Percentiles rank a stretch among this genome's conserved stretches.
Conservation (phyloP, 768 basidiomycete species). For the Pleurotus cornucopiae region DNA sequence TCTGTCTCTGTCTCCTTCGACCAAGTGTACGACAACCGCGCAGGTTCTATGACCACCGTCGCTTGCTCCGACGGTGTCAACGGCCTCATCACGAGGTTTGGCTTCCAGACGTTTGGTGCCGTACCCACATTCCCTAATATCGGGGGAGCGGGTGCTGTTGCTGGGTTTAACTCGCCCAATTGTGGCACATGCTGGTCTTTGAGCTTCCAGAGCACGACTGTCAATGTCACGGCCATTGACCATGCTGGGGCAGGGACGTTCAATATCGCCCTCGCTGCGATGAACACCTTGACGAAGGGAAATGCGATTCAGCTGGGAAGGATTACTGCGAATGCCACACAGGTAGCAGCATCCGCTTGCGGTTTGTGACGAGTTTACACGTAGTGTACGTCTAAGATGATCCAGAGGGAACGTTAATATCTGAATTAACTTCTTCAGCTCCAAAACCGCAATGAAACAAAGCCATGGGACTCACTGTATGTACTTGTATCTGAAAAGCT, state of each 20-base stretch:
- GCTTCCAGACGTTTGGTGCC: constrained; percentile 44
- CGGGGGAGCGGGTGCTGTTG: constrained; percentile 49
- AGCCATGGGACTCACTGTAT: no score
- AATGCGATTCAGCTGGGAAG: constrained; percentile 44
- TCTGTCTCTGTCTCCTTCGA: constrained; percentile 36
- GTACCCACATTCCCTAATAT: constrained; percentile 59
- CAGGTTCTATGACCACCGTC: constrained; percentile 34
- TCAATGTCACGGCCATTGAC: constrained; percentile 53
- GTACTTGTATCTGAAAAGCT: no score
- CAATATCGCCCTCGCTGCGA: constrained; percentile 47
- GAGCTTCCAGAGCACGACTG: constrained; percentile 35
- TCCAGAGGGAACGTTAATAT: not conserved
- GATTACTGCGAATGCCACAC: constrained; percentile 35
- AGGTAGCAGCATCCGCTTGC: constrained; percentile 45
- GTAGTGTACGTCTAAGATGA: not conserved
- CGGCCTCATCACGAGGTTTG: constrained; percentile 39
- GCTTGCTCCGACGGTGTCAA: constrained; percentile 46
- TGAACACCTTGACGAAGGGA: constrained; percentile 48
- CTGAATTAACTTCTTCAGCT: not conserved
- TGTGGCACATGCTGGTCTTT: constrained; percentile 64
- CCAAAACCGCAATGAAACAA: not conserved
- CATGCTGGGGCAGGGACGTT: constrained; percentile 36
- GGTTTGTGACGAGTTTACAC: constrained; percentile 30
- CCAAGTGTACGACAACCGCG: constrained; percentile 41
- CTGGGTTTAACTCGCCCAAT: constrained; percentile 43